phyloP scores from a whole-genome alignment of 768 basidiomycete genomes.

The Chalciporus sphaerocephalus region DNA sequence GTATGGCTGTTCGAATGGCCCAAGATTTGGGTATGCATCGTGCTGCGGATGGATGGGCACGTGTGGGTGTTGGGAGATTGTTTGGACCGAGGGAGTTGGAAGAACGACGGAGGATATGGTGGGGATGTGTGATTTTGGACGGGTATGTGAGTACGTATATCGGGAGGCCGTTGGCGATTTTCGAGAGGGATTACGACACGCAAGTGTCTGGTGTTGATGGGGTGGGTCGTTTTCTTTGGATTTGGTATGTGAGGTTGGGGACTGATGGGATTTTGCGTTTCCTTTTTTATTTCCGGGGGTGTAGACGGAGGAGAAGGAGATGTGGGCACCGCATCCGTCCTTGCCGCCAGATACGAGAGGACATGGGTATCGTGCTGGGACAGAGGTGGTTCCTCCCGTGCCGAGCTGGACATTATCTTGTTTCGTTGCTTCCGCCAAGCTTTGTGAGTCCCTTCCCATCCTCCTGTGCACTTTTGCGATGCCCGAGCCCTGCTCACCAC shows the following conservation, averaged over 20 bases:
- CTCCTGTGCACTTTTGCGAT: not conserved
- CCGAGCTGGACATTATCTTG: conserved; percentile 61
- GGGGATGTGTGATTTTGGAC: conserved; percentile 73
- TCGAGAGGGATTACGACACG: conserved; percentile 74
- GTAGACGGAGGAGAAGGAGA: conserved; percentile 63
- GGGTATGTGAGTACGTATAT: conserved; percentile 78
- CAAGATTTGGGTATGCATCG: conserved; percentile 85
- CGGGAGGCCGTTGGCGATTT: conserved; percentile 71
- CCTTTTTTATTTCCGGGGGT: conserved; percentile 6
- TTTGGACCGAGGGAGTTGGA: conserved; percentile 62
- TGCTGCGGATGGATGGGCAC: conserved; percentile 72
- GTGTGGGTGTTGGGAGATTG: conserved; percentile 50
- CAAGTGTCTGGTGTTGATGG: conserved; percentile 57
- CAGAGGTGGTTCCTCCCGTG: conserved; percentile 25
- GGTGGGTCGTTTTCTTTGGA: conserved; percentile 30
- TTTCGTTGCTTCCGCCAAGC: conserved; percentile 66
- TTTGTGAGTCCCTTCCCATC: conserved; percentile 49
- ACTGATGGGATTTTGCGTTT: conserved; percentile 1
- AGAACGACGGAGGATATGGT: conserved; percentile 73
- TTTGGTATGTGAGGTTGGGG: no score
- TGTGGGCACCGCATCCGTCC: conserved; percentile 43
- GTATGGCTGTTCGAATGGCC: conserved; percentile 91
- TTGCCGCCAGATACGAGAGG: conserved; percentile 30
- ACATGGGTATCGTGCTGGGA: conserved; percentile 23
- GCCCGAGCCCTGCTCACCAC: not conserved